Base-by-base conservation (phyloP, 2,329 filamentous ascomycete genomes). In the Talaromyces piceae region DNA sequence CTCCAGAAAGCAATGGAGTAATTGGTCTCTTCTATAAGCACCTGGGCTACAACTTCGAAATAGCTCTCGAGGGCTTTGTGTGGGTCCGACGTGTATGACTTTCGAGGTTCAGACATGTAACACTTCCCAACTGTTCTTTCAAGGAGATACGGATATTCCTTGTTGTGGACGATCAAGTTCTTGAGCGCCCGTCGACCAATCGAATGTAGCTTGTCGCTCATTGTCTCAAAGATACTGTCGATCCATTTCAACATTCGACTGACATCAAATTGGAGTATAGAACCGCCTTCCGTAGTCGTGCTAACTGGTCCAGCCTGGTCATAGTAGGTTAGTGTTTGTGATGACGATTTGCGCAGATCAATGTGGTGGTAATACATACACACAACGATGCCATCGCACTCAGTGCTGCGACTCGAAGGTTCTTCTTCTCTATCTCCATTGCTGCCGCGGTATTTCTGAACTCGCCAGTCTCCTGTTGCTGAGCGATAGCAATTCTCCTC, bases 361-460 rank as follows among this genome's bases (percentile, higher is more conserved):
- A 46, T 4, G 9, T 27, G 9, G 44, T 9, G 18, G 18, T 16
- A 13, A 12, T 18, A 67, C 86, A 82, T 60, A 83, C 90, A 65
- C 93, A 98, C 5, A 98, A 77, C 3, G 90, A 84, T 41, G 93
- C 91, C 93, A 98, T 97, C 23, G 94, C 87, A 67, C 91, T 95
- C 41, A 98, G 76, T 1, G 93, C 91, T 26, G 93, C 90, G 20
- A 87, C 93, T 52, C 89, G 82, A 31, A 98, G 77, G 63, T 95
- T 94, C 56, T 88, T 84, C 73, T 95, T 97, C 69, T 98, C 91
- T 58, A 96, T 97, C 65, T 97, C 93, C 79, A 95, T 93, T 1
- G 90, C 87, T 23, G 91, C 91, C 20, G 88, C 91, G 33, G 88
- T 79, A 20, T 84, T 89, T 4, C 86, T 84, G 57, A 87, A 81